Conservation (phyloP, 75 land plant species). For the Pinus taeda region DNA sequence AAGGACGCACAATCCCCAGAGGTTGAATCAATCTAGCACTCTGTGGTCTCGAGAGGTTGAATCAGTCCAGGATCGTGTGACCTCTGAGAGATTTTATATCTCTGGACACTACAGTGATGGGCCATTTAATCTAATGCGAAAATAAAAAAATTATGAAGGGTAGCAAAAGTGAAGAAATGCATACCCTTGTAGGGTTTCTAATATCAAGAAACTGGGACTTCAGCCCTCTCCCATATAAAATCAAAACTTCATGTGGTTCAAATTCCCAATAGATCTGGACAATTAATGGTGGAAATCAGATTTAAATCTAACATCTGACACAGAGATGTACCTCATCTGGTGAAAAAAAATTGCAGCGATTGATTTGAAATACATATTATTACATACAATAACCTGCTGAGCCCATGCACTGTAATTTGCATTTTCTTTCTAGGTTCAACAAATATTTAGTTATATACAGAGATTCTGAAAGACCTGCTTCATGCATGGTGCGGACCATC, state of each 20-base stretch:
- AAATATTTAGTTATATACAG: background rate
- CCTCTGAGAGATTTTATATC: too few relatives aligned
- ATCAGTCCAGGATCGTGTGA: too few relatives aligned
- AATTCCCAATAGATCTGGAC: background rate
- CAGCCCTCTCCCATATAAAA: background rate
- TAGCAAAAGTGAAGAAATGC: too few relatives aligned
- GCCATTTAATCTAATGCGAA: too few relatives aligned
- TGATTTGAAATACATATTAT: background rate
- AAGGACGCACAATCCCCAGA: too few relatives aligned
- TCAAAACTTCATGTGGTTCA: background rate
- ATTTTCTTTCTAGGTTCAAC: background rate
- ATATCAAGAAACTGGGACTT: too few relatives aligned
- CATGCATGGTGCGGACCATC: background rate
- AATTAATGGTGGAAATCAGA: background rate
- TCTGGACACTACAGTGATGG: too few relatives aligned
- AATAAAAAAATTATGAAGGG: too few relatives aligned
- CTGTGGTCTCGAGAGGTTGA: too few relatives aligned
- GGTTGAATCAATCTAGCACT: too few relatives aligned
- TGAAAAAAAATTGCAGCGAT: background rate
- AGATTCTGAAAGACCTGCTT: slow-evolving; percentile 1
- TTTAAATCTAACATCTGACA: background rate
- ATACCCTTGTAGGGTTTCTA: too few relatives aligned
- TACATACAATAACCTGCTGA: background rate
- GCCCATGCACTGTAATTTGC: background rate
- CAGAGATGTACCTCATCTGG: background rate